Evolutionary conservation across 1,284 basidiomycete genomes (phyloP).

Genomic region (Leccinum fallax): DNA sequence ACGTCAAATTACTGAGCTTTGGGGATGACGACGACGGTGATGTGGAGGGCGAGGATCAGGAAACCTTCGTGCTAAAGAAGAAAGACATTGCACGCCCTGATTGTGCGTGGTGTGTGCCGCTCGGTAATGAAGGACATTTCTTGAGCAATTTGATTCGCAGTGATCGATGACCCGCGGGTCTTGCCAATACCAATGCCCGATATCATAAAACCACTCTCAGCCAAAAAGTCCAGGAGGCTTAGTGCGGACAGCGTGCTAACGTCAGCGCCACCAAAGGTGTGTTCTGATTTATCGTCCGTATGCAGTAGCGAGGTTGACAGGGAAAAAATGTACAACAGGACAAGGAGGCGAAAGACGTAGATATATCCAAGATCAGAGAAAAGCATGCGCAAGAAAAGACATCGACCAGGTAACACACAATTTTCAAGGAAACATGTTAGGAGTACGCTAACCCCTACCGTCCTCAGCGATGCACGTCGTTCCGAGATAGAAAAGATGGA

Average conservation of each 20-base stretch:
- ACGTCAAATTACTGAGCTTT: slow-evolving; percentile 87
- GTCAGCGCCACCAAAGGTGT: slow-evolving; percentile 21
- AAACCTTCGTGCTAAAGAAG: slow-evolving; percentile 60
- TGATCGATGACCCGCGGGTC: slow-evolving; percentile 50
- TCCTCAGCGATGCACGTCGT: slow-evolving; percentile 62
- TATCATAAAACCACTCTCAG: slow-evolving; percentile 13
- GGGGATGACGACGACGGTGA: slow-evolving; percentile 69
- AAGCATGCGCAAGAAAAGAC: slow-evolving; percentile 71
- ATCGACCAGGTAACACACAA: slow-evolving; percentile 47
- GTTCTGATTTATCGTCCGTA: not conserved
- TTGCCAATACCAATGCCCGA: slow-evolving; percentile 29
- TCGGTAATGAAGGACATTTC: slow-evolving; percentile 1
- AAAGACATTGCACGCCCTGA: slow-evolving; percentile 82
- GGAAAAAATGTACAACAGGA: slow-evolving; percentile 21
- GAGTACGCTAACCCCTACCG: slow-evolving; percentile 7
- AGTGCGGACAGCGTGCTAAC: slow-evolving; percentile 1
- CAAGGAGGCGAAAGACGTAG: slow-evolving; percentile 46
- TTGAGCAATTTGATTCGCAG: slow-evolving; percentile 36
- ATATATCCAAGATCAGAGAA: slow-evolving; percentile 71
- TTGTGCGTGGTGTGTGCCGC: slow-evolving; percentile 50
- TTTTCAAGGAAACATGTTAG: not conserved
- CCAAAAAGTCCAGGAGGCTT: slow-evolving; percentile 14
- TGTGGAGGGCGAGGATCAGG: slow-evolving; percentile 50
- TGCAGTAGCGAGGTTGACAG: not conserved
- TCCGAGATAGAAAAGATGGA: slow-evolving; percentile 88